Base-by-base conservation (phyloP, 495 filamentous ascomycete species). In the Podospora pseudopauciseta region DNA sequence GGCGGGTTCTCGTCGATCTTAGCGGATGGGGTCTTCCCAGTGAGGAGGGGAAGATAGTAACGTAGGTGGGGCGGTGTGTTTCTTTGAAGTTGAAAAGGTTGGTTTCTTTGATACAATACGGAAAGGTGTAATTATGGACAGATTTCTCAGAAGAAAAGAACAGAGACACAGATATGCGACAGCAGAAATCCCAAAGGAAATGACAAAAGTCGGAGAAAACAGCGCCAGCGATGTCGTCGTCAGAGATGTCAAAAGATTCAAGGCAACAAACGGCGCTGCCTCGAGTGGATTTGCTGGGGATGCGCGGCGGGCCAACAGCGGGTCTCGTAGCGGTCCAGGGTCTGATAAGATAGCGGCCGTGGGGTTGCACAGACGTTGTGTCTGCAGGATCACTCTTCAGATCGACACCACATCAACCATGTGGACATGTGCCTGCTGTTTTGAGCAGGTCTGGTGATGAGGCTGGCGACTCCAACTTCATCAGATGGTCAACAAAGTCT, bases 241-340 rank as follows among this genome's bases (percentile, higher is more conserved):
- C 39, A 16, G 15, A 13, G 7, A 13, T 49, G 39, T 49, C 39
- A 49, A 49, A 49, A 18, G 39, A 18, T 13, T 13, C 59, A 61
- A 61, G 59, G 59, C 59, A 61, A 61, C 59, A 27, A 61, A 19
- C 59, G n/a, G 56, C 56, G 56, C 18, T 58, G 23, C 19, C 19
- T 58, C n/a, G 23, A 58, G 19, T 58, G 4, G n/a, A 58, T 27
- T 26, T 65, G 60, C 66, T 59, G 60, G 66, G 60, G 66, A 68
- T 68, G 27, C 65, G 16, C 18, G 23, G 44, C 66, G 27, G 55
- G 66, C 66, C 66, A 68, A 68, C 66, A 60, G 54, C 23, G 55
- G 55, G 55, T 58, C 55, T 19, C 19, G 55, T 58, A 26, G n/a
- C 61, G 61, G 66, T 34, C 63, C 58, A 53, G 66, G 30, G 53